phyloP scores from a whole-genome alignment of 345 rosid genomes.

The Acer saccharum region DNA sequence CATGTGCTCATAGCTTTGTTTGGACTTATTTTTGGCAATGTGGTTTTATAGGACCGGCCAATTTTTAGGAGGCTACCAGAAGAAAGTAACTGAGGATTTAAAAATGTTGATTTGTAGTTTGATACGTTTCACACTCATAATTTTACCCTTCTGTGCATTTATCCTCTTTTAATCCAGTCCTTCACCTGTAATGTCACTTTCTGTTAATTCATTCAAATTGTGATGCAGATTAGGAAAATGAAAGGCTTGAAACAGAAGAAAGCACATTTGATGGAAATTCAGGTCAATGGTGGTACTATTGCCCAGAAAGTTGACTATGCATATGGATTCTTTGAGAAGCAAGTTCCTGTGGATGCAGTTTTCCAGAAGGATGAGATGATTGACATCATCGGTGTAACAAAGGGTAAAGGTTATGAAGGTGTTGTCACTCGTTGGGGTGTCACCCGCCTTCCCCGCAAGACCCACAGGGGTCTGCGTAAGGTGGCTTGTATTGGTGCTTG shows the following conservation, averaged over 20 bases:
- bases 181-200: background rate
- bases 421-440: slow-evolving; percentile 96
- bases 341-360: slow-evolving; percentile 68
- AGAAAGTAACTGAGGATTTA: too few relatives aligned
- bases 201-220: background rate
- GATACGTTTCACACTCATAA: background rate
- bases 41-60: background rate
- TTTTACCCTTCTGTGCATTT: background rate
- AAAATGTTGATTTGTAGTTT: background rate
- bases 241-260: slow-evolving; percentile 93
- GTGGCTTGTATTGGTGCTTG: slow-evolving; percentile 96
- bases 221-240: slow-evolving; percentile 74
- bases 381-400: slow-evolving; percentile 80
- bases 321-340: slow-evolving; percentile 82
- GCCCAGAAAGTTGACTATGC: slow-evolving; percentile 83
- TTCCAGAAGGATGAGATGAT: slow-evolving; percentile 94
- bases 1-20: background rate
- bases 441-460: slow-evolving; percentile 87
- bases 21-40: background rate
- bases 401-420: slow-evolving; percentile 92
- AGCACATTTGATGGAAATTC: slow-evolving; percentile 87
- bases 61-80: background rate
- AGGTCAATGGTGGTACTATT: slow-evolving; percentile 79
- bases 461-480: slow-evolving; percentile 91
- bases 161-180: background rate